Base-by-base conservation (phyloP, 140 eudicot genomes). In the Erigeron philadelphicus region DNA sequence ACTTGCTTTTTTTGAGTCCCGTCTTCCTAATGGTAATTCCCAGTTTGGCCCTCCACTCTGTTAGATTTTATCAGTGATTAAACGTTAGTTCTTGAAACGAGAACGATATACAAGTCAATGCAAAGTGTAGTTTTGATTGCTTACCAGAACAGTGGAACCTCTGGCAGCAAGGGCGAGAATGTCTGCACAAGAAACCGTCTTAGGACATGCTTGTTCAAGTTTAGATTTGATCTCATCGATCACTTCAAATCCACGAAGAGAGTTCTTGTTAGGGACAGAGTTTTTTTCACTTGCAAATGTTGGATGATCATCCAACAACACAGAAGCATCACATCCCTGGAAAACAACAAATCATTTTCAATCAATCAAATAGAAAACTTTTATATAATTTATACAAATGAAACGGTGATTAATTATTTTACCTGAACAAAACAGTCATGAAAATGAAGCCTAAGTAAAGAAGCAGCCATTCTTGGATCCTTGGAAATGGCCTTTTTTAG, bases 391-490 rank as follows among this genome's bases (percentile, higher is more conserved):
- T 31, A 31, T 1, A 31, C 38, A 31, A 31, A 25, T 25, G 1
- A 25, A 25, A 25, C n/a, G 35, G 35, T 46, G 55, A 65, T 0
- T 54, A 68, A 10, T n/a, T 5, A 38, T 0, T 49, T 40, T 68
- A 88, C 98, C 90, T 88, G 92, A 67, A 86, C 90, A 77, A 92
- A 92, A 71, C 96, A 92, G 72, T 92, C 98, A 47, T 92, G 98
- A 71, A 92, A 92, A 67, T 92, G 98, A 77, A 92, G 98, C 71
- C 98, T 78, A 4, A 92, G 86, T 78, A 92, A 85, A 75, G 98
- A 86, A 45, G 98, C 96, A 66, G 95, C 96, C 82, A 86, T 83
- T 61, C 96, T 77, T 25, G 93, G 86, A 16, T 84, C 96, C 77
- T 78, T 78, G 1, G 95, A 77, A 54, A 89, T 83, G 76, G 84